Base-by-base conservation (phyloP, 2,329 filamentous ascomycete species). In the Didymella pinodella region DNA sequence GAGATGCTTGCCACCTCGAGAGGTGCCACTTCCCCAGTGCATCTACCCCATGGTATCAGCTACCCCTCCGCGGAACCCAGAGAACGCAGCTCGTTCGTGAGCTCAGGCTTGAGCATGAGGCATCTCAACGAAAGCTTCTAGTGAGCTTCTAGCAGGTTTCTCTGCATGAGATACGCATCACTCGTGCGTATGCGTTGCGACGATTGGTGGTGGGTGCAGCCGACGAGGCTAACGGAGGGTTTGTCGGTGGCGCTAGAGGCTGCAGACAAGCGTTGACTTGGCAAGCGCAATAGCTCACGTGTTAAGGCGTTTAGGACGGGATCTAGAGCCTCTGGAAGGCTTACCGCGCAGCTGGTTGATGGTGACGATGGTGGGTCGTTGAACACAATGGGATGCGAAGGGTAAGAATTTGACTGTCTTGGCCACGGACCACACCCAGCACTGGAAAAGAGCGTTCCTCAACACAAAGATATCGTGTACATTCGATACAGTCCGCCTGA, bases 181-280 rank as follows among this genome's bases (percentile, higher is more conserved):
- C 18, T 26, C 57, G 46, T 45, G 32, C 4, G 18, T 20, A 32
- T 36, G 47, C 31, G 28, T 10, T 41, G 22, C 41, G 22, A 41
- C 36, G 10, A 60, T 55, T 60, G 57, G 57, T 41, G 32, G 38
- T 40, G 43, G 28, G 16, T 36, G 46, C 36, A 44, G 26, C 41
- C 43, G 29, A 51, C 6, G 29, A 48, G 46, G 51, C 22, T 34
- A 38, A 22, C 57, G 57, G 57, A 54, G 48, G 52, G 57, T 60
- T 60, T 60, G 57, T 60, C 57, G 57, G 57, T 18, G 57, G 57
- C 51, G 52, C 57, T 60, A 55, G 43, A 44, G 14, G 43, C 12
- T 43, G 46, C 28, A 47, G 20, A 31, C 51, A 48, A 52, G 34
- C 43, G 44, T n/a, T 12, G 25, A 29, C 57, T 50, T 56, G 48